Percentiles rank a stretch among this genome's conserved stretches.
phyloP scores from a whole-genome alignment of 192 early-diverging fungal genomes.

The Podochytrium sp. region DNA sequence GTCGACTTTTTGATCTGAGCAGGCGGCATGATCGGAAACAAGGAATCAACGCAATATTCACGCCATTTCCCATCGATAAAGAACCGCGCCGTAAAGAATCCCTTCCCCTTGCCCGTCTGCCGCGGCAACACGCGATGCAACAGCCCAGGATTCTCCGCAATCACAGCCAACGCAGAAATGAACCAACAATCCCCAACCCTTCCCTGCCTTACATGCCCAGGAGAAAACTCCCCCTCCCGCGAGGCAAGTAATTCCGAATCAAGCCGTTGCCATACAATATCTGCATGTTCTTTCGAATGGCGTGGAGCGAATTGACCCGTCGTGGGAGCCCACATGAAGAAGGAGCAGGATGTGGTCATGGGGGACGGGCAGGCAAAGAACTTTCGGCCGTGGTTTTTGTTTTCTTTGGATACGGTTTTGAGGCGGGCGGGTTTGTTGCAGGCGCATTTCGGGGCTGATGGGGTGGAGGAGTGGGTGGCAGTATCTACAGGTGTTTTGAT shows the following conservation, averaged over 20 bases:
- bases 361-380: constrained; percentile 23
- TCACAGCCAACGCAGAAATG: constrained; percentile 30
- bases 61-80: constrained; percentile 36
- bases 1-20: not conserved
- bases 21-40: constrained; percentile 9
- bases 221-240: not conserved
- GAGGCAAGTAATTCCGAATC: not conserved
- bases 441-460: constrained; percentile 4
- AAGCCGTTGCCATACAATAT: constrained; percentile 23
- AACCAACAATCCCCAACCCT: constrained; percentile 37
- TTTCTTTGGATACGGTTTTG: constrained; percentile 33
- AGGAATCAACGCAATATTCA: constrained; percentile 4
- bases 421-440: constrained; percentile 11
- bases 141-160: constrained; percentile 25
- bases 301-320: not conserved
- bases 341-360: constrained; percentile 9
- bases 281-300: constrained; percentile 5
- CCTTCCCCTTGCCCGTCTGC: not conserved
- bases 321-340: constrained; percentile 26
- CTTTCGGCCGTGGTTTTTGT: constrained; percentile 30
- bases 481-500: not conserved
- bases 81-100: not conserved
- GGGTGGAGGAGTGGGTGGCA: not conserved
- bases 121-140: constrained; percentile 5
- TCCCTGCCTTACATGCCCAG: constrained; percentile 24